Evolutionary conservation across 2,329 filamentous ascomycete genomes (phyloP).

Genomic region (Arthrobotrys musiformis): DNA sequence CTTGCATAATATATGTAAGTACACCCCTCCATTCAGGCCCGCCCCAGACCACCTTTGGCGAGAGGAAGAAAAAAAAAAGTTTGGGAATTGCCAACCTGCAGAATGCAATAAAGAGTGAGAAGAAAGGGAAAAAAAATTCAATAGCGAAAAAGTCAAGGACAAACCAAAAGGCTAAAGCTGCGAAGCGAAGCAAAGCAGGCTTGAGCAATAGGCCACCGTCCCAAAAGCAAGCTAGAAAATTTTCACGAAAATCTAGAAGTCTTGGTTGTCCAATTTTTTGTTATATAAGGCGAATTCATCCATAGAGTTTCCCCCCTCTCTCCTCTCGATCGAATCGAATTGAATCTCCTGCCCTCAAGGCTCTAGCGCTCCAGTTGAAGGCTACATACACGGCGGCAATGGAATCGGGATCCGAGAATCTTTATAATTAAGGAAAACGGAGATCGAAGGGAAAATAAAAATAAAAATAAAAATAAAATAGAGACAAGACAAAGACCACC

Average conservation of each 20-base stretch:
- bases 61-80: neutral
- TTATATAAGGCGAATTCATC: constrained; percentile 19
- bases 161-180: neutral
- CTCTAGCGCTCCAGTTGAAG: no score
- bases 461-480: no score
- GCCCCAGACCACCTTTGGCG: neutral
- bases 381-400: neutral
- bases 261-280: neutral
- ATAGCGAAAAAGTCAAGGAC: neutral
- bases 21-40: neutral
- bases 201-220: neutral
- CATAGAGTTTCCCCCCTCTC: neutral
- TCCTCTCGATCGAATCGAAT: neutral
- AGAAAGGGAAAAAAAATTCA: no score
- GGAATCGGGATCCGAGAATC: neutral
- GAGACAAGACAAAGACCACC: neutral
- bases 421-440: neutral
- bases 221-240: constrained; percentile 26
- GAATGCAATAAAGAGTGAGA: neutral
- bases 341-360: neutral
- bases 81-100: neutral
- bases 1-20: neutral
- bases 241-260: constrained; percentile 41
- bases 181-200: neutral
- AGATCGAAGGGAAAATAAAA: neutral